phyloP scores from a whole-genome alignment of 75 land plant genomes.

The Ceratopteris richardii region DNA sequence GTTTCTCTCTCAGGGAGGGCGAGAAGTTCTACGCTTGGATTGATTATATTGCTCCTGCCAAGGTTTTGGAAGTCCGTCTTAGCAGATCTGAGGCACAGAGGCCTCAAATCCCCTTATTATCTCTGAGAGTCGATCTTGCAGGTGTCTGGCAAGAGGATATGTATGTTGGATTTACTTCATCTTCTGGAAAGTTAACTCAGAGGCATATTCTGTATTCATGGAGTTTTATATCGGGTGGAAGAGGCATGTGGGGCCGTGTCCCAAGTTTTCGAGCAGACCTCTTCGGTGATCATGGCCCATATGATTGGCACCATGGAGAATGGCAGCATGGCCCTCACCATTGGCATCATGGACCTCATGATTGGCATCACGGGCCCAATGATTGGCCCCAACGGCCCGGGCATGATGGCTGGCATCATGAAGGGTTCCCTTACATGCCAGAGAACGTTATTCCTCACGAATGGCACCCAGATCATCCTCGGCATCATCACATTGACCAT shows the following conservation, averaged over 20 bases:
- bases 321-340: conserved; percentile 1
- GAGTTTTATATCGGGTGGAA: conserved; percentile 34
- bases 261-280: conserved; percentile 38
- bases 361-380: not conserved
- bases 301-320: not conserved
- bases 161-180: conserved; percentile 58
- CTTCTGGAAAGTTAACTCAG: conserved; percentile 36
- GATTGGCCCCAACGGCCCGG: not conserved
- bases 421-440: too few relatives aligned
- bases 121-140: conserved; percentile 41
- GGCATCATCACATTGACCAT: not conserved
- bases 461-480: not conserved
- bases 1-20: conserved; percentile 36
- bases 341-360: not conserved
- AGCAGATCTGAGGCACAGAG: conserved; percentile 16
- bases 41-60: conserved; percentile 45
- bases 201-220: conserved; percentile 44
- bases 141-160: conserved; percentile 40
- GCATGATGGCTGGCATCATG: not conserved
- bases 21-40: conserved; percentile 47
- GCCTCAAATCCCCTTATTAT: conserved; percentile 39
- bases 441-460: too few relatives aligned
- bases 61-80: conserved; percentile 48
- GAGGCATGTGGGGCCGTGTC: conserved; percentile 36
- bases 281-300: not conserved